phyloP scores from a whole-genome alignment of 2,329 filamentous ascomycete genomes.

The Fusarium torreyae region DNA sequence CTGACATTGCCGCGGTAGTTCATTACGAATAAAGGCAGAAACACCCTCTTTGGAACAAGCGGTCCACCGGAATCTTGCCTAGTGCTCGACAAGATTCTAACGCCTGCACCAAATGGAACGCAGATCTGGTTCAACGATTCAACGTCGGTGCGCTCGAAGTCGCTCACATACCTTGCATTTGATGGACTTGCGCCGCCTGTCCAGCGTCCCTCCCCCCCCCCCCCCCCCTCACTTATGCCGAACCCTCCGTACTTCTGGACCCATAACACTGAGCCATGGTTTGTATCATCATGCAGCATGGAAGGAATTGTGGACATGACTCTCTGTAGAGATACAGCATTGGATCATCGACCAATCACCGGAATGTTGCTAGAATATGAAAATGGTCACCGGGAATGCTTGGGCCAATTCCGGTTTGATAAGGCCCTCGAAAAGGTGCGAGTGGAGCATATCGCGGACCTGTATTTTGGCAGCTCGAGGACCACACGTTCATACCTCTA shows the following conservation, averaged over 20 bases:
- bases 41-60: constrained; percentile 22
- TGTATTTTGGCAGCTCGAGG: constrained; percentile 28
- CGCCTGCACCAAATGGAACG: constrained; percentile 13
- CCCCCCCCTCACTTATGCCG: constrained; percentile 12
- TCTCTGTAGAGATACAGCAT: constrained; percentile 23
- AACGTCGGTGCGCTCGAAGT: background rate
- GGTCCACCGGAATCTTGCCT: constrained; percentile 25
- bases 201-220: constrained; percentile 18
- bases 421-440: constrained; percentile 15
- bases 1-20: constrained; percentile 14
- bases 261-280: constrained; percentile 10
- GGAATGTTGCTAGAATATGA: constrained; percentile 18
- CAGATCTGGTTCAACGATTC: constrained; percentile 19
- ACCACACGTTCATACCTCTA: constrained; percentile 23
- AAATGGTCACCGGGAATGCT: constrained; percentile 23
- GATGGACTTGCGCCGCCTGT: background rate
- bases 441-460: constrained; percentile 12
- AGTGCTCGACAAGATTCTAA: constrained; percentile 9
- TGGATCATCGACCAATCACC: constrained; percentile 11
- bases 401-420: constrained; percentile 29
- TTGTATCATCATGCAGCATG: constrained; percentile 30
- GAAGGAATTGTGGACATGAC: constrained; percentile 16
- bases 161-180: constrained; percentile 15
- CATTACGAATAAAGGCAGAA: constrained; percentile 32
- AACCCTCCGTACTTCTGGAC: constrained; percentile 25